A percentile compares a stretch with the other conserved stretches of the same genome.
Conservation (phyloP, 805 yeast genomes). For the Yamadazyma phyllophila region DNA sequence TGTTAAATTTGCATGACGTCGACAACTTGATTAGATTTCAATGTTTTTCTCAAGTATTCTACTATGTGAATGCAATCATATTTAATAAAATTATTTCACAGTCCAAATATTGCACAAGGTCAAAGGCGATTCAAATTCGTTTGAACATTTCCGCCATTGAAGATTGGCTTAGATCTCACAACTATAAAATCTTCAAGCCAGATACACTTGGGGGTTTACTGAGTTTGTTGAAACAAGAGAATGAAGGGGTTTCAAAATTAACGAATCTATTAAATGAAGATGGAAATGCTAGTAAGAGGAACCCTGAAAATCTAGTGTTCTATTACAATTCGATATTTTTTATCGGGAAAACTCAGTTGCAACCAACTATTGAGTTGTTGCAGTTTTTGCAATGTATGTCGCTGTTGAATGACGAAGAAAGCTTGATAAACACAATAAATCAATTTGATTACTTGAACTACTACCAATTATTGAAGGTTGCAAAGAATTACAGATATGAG, state of each 20-base stretch:
- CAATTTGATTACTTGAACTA: conserved; percentile 61
- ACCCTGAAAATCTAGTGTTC: conserved; percentile 53
- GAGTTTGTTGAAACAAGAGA: conserved; percentile 15
- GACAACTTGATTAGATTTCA: conserved; percentile 78
- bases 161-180: conserved; percentile 85
- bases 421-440: conserved; percentile 51
- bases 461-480: conserved; percentile 64
- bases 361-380: conserved; percentile 71
- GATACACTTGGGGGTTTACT: conserved; percentile 31
- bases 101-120: conserved; percentile 71
- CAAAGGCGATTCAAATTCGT: conserved; percentile 85
- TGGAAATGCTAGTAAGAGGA: conserved; percentile 16
- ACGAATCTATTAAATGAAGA: conserved; percentile 24
- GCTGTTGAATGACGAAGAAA: conserved; percentile 62
- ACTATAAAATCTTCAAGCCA: conserved; percentile 41
- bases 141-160: conserved; percentile 83
- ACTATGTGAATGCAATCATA: conserved; percentile 69
- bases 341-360: conserved; percentile 64
- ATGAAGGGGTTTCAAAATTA: conserved; percentile 12
- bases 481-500: conserved; percentile 80
- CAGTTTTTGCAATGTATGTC: conserved; percentile 92
- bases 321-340: conserved; percentile 63
- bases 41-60: conserved; percentile 71
- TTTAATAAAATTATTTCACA: conserved; percentile 72
- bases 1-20: conserved; percentile 75